Evolutionary conservation across 1,284 basidiomycete species (phyloP).

Genomic region (Microbotryum scabiosae): DNA sequence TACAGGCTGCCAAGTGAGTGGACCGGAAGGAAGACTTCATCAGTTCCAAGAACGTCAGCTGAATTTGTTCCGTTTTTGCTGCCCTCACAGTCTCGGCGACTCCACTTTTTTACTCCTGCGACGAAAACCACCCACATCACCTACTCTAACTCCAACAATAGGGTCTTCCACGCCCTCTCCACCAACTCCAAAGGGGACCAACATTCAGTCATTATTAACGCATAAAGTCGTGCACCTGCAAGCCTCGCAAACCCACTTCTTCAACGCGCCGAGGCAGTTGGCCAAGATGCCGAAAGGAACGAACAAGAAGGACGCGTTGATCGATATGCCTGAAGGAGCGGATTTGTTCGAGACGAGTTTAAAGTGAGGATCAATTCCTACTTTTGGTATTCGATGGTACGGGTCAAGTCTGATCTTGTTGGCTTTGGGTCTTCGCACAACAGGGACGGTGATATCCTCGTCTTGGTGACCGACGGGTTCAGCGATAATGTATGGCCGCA

Average conservation of each 20-base stretch:
- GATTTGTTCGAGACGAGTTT: conserved; percentile 56
- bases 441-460: conserved; percentile 35
- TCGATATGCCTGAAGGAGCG: conserved; percentile 58
- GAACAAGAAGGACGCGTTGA: conserved; percentile 54
- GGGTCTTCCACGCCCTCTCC: conserved; percentile 50
- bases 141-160: conserved; percentile 61
- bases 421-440: conserved; percentile 33
- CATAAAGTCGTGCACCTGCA: conserved; percentile 57
- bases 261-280: conserved; percentile 50
- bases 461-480: conserved; percentile 67
- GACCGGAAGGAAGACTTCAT: conserved; percentile 10
- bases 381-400: conserved; percentile 43
- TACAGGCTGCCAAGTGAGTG: conserved; percentile 69
- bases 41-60: background rate
- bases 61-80: background rate
- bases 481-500: conserved; percentile 74
- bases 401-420: background rate
- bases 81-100: conserved; percentile 60
- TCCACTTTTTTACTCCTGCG: conserved; percentile 74
- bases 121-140: background rate
- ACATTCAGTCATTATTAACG: conserved; percentile 34
- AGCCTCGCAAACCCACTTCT: conserved; percentile 63
- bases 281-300: conserved; percentile 50
- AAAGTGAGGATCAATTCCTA: conserved; percentile 56
- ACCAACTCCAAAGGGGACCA: background rate